Percentiles rank a stretch among this genome's conserved stretches.
phyloP scores from a whole-genome alignment of 1,284 basidiomycete species.

The Testicularia cyperi region DNA sequence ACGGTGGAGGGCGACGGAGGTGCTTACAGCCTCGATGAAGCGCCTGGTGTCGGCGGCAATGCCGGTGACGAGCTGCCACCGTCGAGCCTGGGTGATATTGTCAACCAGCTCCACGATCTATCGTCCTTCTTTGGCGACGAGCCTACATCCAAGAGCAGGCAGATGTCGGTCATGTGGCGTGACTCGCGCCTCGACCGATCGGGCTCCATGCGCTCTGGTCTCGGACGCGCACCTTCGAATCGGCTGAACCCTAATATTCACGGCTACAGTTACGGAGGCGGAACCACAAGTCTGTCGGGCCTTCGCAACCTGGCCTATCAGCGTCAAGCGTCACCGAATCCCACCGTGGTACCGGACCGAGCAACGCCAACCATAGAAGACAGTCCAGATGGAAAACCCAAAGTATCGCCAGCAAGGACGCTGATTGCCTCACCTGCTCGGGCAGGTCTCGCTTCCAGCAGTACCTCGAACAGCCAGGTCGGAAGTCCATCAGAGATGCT shows the following conservation, averaged over 20 bases:
- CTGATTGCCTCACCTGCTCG: too few species aligned
- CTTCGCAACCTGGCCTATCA: slow-evolving; percentile 5
- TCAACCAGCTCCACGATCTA: slow-evolving; percentile 56
- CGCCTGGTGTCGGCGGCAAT: slow-evolving; percentile 12
- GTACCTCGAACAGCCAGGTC: too few species aligned
- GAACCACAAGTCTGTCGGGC: not conserved
- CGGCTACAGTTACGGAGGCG: not conserved
- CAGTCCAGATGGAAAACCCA: too few species aligned
- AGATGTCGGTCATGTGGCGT: slow-evolving; percentile 34
- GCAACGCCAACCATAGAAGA: too few species aligned
- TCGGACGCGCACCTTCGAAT: slow-evolving; percentile 9
- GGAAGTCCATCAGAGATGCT: too few species aligned
- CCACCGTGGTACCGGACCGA: slow-evolving; percentile 22
- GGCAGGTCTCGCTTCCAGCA: too few species aligned
- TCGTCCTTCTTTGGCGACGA: slow-evolving; percentile 56
- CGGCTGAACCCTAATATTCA: slow-evolving; percentile 10
- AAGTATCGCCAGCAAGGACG: too few species aligned
- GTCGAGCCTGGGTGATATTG: slow-evolving; percentile 46
- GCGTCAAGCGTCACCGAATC: slow-evolving; percentile 30
- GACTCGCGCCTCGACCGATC: slow-evolving; percentile 29
- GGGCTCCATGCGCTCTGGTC: slow-evolving; percentile 21
- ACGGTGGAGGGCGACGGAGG: slow-evolving; percentile 13
- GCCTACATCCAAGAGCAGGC: slow-evolving; percentile 32
- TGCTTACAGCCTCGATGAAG: slow-evolving; percentile 27
- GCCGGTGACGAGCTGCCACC: slow-evolving; percentile 9